Conservation (phyloP, 306 rosid species). For the Cicer cuneatum region DNA sequence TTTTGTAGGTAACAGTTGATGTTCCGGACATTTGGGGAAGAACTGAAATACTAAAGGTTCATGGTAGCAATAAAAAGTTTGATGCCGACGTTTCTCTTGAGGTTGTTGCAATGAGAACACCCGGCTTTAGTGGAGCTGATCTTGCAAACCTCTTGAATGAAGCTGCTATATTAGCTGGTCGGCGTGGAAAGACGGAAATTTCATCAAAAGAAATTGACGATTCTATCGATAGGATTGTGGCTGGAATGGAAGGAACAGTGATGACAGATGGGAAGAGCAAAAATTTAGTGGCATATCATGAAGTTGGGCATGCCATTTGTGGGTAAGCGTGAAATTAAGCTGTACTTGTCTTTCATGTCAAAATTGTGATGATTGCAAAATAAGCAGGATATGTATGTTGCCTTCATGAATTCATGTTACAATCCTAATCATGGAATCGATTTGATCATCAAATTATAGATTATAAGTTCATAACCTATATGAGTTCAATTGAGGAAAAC, state of each 20-base stretch:
- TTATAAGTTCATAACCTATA: background rate
- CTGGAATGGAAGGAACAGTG: conserved; percentile 99
- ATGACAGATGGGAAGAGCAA: conserved; percentile 99
- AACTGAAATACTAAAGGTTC: conserved; percentile 96
- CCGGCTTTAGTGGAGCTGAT: conserved; percentile 99
- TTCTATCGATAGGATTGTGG: conserved; percentile 96
- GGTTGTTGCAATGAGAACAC: conserved; percentile 95
- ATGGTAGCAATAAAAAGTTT: conserved; percentile 86
- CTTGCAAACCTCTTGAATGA: conserved; percentile 97
- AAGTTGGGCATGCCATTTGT: conserved; percentile 97
- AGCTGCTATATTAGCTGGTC: conserved; percentile 96
- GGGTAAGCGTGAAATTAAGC: conserved; percentile 64
- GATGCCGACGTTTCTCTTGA: conserved; percentile 88
- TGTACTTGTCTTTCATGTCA: conserved; percentile 14
- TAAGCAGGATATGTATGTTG: background rate
- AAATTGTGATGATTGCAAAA: background rate
- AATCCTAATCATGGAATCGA: background rate
- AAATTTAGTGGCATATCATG: conserved; percentile 95
- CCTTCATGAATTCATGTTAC: conserved; percentile 20
- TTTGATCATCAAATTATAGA: background rate
- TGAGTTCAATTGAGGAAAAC: background rate
- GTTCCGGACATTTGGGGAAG: conserved; percentile 95
- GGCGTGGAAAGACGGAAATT: conserved; percentile 87
- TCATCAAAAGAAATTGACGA: conserved; percentile 96
- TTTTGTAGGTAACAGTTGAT: conserved; percentile 84